phyloP scores from a whole-genome alignment of 257 asterid genomes.

The Verbena officinalis region DNA sequence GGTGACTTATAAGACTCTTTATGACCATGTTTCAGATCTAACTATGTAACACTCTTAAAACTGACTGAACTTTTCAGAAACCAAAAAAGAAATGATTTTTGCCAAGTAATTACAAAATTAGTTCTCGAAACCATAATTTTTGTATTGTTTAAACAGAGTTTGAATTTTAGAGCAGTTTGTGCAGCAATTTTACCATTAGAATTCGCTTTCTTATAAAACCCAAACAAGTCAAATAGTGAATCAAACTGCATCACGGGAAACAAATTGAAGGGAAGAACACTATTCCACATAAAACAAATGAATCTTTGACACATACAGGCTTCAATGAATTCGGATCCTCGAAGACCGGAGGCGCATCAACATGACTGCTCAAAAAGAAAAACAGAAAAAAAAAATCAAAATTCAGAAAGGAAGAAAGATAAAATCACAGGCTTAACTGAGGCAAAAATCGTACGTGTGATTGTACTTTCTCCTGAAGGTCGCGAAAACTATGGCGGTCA shows the following conservation, averaged over 20 bases:
- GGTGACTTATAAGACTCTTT: background rate
- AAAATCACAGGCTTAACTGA: conserved; percentile 5
- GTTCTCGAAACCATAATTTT: background rate
- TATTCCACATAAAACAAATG: conserved; percentile 6
- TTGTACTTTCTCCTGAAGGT: conserved; percentile 62
- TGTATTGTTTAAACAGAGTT: background rate
- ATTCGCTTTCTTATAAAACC: background rate
- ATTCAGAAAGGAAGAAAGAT: background rate
- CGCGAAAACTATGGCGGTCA: conserved; percentile 55
- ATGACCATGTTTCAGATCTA: background rate
- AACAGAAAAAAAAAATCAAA: conserved; percentile 23
- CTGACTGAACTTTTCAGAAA: background rate
- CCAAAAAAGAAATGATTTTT: background rate
- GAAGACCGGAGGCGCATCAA: conserved; percentile 74
- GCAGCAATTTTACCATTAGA: conserved; percentile 12
- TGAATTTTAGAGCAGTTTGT: background rate
- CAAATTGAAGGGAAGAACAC: conserved; percentile 1
- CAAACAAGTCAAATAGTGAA: background rate
- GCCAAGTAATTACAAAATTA: conserved; percentile 9
- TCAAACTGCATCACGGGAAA: background rate
- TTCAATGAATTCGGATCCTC: conserved; percentile 93
- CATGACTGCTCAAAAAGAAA: conserved; percentile 49
- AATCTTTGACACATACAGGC: conserved; percentile 41
- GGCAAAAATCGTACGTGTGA: conserved; percentile 48
- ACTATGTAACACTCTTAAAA: conserved; percentile 15